Base-by-base conservation (phyloP, 768 basidiomycete genomes). In the Leccinum imitatum region DNA sequence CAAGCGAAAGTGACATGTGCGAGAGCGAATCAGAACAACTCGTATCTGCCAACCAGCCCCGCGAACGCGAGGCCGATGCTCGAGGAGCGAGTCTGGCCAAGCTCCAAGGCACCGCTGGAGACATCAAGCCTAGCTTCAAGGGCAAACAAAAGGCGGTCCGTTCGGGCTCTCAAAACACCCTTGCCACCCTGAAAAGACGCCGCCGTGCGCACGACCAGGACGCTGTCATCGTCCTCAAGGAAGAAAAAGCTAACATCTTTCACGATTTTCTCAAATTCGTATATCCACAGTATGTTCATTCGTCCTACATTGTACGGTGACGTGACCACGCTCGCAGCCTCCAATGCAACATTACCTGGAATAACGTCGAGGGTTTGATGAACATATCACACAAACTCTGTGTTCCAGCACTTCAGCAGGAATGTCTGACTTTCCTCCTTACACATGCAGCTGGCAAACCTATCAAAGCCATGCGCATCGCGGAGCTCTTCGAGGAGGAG, bases 181-280 rank as follows among this genome's bases (percentile, higher is more conserved):
- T 77, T 56, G 74, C 78, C 14, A 78, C 74, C 30, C 63, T 79
- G 9, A 79, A 76, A 64, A 74, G 78, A 54, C 79, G 78, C 7
- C 72, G 78, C 44, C 78, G 75, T 48, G 65, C 67, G 53, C 79
- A 78, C 65, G 81, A 82, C 1, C 85, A 88, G 1, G 90, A 93
- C 65, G 95, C 94, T 13, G 85, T 93, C 3, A 90, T 98, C 46
- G 85, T 94, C 21, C 83, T 98, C 55, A 90, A 91, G 63, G 95
- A 98, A 74, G 95, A 97, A 76, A 86, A 87, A 68, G 92, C 95
- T 3, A 82, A 78, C 70, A 91, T 87, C 11, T 95, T 97, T 72
- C 94, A 96, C 59, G 95, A 96, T 73, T 94, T 96, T 71, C 82
- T 97, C 59, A 92, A 91, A 77, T 95, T 88, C 71, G 85, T 95